These are phyloP conservation scores for Angomonas ambiguus DNA, from an alignment of 208 protist species.

Conservation along the genomic window DNA sequence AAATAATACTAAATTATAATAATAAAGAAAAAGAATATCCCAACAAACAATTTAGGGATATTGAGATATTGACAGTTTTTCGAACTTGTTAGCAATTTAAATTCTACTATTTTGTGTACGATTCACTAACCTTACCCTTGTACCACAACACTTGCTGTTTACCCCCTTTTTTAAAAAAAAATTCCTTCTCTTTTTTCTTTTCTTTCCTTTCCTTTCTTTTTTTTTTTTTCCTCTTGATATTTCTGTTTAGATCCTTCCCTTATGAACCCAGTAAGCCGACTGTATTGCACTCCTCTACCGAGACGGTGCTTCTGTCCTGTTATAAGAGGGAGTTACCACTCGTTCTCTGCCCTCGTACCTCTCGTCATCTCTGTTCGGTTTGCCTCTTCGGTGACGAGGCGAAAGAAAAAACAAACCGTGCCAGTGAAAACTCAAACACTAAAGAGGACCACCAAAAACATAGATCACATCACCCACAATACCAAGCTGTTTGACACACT, in stretches of 20 bases:
- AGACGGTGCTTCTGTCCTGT: not conserved
- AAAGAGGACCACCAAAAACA: not conserved
- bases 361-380: too few relatives aligned
- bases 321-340: too few relatives aligned
- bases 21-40: constrained; percentile 3
- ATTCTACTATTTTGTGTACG: not conserved
- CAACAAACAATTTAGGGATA: not conserved
- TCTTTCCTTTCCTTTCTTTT: constrained; percentile 3
- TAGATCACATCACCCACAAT: not conserved
- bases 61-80: not conserved
- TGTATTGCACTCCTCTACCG: not conserved
- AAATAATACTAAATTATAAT: not conserved
- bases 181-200: not conserved
- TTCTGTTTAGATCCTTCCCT: too few relatives aligned
- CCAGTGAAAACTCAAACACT: not conserved
- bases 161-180: too few relatives aligned
- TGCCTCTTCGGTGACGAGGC: constrained; percentile 4
- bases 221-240: constrained; percentile 10
- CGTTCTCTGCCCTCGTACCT: too few relatives aligned
- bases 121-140: constrained; percentile 6
- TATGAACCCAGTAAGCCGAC: too few relatives aligned
- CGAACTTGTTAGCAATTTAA: not conserved
- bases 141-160: not conserved
- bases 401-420: not conserved
- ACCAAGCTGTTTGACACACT: not conserved